phyloP scores from a whole-genome alignment of 2,329 filamentous ascomycete genomes.

The Aspergillus sp. region DNA sequence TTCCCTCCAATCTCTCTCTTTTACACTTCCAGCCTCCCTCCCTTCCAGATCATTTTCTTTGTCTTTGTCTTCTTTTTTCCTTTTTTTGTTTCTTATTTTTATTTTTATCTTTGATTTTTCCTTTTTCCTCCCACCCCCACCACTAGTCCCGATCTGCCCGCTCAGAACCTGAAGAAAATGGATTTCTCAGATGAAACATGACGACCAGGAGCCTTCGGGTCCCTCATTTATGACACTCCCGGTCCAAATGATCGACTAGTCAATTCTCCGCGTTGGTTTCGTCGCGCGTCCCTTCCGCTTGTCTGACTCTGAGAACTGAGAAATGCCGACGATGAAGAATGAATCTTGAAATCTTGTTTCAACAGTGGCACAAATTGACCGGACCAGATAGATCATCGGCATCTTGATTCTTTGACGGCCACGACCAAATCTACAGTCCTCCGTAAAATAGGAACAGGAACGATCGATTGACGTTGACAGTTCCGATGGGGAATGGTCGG shows the following conservation, averaged over 20 bases:
- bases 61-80: background rate
- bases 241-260: background rate
- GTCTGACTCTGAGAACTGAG: background rate
- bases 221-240: background rate
- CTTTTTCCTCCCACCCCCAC: background rate
- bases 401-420: background rate
- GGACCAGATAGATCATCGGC: background rate
- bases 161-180: background rate
- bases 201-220: background rate
- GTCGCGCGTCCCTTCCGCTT: background rate
- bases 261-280: background rate
- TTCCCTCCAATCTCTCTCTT: no score
- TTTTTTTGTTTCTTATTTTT: background rate
- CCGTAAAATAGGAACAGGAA: no score
- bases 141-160: background rate
- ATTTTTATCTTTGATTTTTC: background rate
- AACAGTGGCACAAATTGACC: background rate
- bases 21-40: no score
- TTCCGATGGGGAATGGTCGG: background rate
- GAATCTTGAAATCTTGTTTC: background rate
- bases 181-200: background rate
- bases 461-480: background rate
- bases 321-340: background rate
- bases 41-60: no score
- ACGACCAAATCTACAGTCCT: no score